These are phyloP conservation scores for Mycena vitilis DNA, from an alignment of 768 basidiomycete genomes.

Conservation along the genomic window DNA sequence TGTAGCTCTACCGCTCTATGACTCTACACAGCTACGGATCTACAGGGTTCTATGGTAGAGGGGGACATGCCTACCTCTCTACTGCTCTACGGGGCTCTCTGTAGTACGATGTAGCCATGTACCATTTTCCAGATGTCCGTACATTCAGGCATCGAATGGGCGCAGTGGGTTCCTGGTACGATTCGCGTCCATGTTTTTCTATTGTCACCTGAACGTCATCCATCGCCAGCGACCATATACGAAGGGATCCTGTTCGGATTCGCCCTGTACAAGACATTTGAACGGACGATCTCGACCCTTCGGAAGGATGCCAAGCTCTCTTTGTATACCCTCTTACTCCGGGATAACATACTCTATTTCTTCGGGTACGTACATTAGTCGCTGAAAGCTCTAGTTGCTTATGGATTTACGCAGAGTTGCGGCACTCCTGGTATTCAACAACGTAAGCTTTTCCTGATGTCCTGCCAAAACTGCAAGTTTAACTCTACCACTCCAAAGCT, in stretches of 20 bases:
- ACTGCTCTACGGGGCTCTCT: no score
- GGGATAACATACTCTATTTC: slow-evolving; percentile 60
- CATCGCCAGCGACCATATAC: slow-evolving; percentile 43
- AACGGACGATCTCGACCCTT: slow-evolving; percentile 40
- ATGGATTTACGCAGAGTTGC: slow-evolving; percentile 47
- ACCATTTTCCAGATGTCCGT: no score
- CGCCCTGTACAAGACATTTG: slow-evolving; percentile 50
- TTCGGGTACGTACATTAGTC: slow-evolving; percentile 45
- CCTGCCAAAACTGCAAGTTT: not conserved
- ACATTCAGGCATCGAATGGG: no score
- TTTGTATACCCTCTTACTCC: slow-evolving; percentile 51
- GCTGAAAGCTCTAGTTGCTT: not conserved
- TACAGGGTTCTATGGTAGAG: no score
- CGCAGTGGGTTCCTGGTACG: no score
- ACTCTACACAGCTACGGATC: no score
- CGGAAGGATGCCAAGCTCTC: slow-evolving; percentile 43
- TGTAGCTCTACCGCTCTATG: no score
- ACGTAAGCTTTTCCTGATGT: slow-evolving; percentile 46
- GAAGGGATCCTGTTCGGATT: slow-evolving; percentile 57
- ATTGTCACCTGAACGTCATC: no score
- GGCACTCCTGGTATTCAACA: slow-evolving; percentile 56
- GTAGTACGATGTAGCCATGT: no score
- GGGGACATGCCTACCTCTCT: no score
- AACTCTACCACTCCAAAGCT: slow-evolving; percentile 15
- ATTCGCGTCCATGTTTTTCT: no score